These are phyloP conservation scores for Cladosporium colombiae DNA, from an alignment of 2,329 filamentous ascomycete genomes.

Conservation along the genomic window DNA sequence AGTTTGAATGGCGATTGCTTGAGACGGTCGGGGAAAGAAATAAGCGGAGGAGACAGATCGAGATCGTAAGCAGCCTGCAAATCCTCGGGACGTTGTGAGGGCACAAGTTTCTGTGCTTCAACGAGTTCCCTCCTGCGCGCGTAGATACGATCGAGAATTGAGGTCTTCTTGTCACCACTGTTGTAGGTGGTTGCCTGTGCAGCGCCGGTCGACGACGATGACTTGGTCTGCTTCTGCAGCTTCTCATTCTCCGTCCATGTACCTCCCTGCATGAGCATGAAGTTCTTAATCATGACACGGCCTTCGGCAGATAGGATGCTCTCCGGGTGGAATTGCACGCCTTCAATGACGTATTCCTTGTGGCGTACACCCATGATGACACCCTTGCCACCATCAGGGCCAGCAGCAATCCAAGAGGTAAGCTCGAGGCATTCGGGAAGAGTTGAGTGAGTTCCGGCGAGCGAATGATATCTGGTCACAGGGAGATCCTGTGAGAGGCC, in stretches of 20 bases:
- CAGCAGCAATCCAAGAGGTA: slow-evolving; percentile 81
- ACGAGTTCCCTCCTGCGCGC: slow-evolving; percentile 75
- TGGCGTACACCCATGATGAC: slow-evolving; percentile 97
- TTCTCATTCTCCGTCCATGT: slow-evolving; percentile 83
- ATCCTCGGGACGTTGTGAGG: slow-evolving; percentile 79
- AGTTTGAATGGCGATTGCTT: slow-evolving; percentile 81
- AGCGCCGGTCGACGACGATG: slow-evolving; percentile 40
- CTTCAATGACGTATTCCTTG: slow-evolving; percentile 87
- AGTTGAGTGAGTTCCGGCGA: slow-evolving; percentile 87
- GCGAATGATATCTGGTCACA: slow-evolving; percentile 93
- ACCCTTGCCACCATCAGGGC: slow-evolving; percentile 73
- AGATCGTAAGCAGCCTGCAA: slow-evolving; percentile 85
- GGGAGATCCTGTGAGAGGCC: slow-evolving; percentile 77
- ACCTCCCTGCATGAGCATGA: slow-evolving; percentile 81
- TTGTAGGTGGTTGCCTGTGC: slow-evolving; percentile 24
- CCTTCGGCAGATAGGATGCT: slow-evolving; percentile 92
- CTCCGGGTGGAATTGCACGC: slow-evolving; percentile 96
- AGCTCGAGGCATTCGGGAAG: slow-evolving; percentile 84
- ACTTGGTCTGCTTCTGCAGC: slow-evolving; percentile 44
- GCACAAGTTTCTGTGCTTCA: slow-evolving; percentile 76
- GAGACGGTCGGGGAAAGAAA: slow-evolving; percentile 77
- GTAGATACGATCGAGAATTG: slow-evolving; percentile 91
- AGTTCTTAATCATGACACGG: slow-evolving; percentile 87
- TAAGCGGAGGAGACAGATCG: slow-evolving; percentile 78
- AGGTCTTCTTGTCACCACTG: slow-evolving; percentile 64